Base-by-base conservation (phyloP, 306 rosid species). In the Vigna trinervia region DNA sequence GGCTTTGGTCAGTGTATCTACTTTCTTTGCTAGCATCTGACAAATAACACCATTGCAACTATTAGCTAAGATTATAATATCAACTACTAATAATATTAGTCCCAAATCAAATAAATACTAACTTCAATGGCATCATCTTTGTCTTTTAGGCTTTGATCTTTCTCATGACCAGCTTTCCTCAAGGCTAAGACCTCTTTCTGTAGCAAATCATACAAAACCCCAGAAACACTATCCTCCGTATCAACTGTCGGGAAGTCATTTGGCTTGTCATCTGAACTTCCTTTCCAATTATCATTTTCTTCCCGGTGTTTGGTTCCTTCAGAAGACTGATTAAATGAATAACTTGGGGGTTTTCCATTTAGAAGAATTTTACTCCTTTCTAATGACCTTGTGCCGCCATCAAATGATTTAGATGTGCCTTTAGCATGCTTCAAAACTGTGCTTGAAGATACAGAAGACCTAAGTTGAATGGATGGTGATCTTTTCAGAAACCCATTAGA, bases 71-170 rank as follows among this genome's bases (percentile, higher is more conserved):
- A 54, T 30, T 34, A 34, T 34, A 48, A 72, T 48, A 63, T 78
- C 56, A 66, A 66, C 39, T 39, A 64, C 47, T 72, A 76, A 50
- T 30, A 71, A n/a, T 23, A 72, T 52, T 46, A 69, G 46, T 34
- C 73, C 43, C 43, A 61, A 60, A 76, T 38, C 53, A 74, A 88
- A 76, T 32, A 69, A 75, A 71, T 76, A 75, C 69, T 68, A 70
- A 96, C 99, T 97, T 96, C 99, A 58, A 89, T 96, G 59, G 98
- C 99, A 4, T 96, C 99, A 20, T 96, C 99, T 81, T 96, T 96
- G 59, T 96, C 99, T 83, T 92, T 96, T 54, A 96, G 90, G 91
- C 92, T 89, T 83, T 92, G 99, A 89, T 96, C 99, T 87, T 96
- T 96, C 88, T 96, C 99, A 59, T 87, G 91, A 76, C 97, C 96